These are phyloP conservation scores for Eimeria tenella DNA, from an alignment of 169 alveolate genomes.

Conservation along the genomic window DNA sequence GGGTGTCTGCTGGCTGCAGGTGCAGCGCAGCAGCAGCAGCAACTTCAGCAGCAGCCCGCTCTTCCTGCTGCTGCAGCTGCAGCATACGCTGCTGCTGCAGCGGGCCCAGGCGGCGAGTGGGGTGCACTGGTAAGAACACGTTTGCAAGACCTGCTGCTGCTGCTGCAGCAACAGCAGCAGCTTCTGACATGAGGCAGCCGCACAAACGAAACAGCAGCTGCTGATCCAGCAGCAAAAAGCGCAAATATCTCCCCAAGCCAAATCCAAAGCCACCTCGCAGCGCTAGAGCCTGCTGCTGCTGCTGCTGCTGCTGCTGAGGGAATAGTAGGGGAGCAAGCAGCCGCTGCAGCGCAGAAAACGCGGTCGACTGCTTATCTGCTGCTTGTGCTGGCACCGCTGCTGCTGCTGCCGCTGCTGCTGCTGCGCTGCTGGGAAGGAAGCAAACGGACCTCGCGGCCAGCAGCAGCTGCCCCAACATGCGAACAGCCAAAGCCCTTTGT, in stretches of 20 bases:
- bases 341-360: slow-evolving; percentile 30
- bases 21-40: slow-evolving; percentile 65
- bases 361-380: neutral
- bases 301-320: slow-evolving; percentile 37
- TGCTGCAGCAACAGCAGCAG: slow-evolving; percentile 37
- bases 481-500: slow-evolving; percentile 80
- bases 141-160: slow-evolving; percentile 45
- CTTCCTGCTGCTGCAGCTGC: slow-evolving; percentile 64
- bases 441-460: slow-evolving; percentile 27
- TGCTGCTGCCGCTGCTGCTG: slow-evolving; percentile 10
- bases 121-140: slow-evolving; percentile 14
- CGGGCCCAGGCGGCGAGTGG: slow-evolving; percentile 22
- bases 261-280: slow-evolving; percentile 58
- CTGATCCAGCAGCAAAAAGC: slow-evolving; percentile 39
- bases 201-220: slow-evolving; percentile 54
- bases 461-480: slow-evolving; percentile 76
- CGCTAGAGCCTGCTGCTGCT: slow-evolving; percentile 36
- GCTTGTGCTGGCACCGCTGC: slow-evolving; percentile 7
- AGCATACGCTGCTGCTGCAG: slow-evolving; percentile 16
- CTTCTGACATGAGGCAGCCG: slow-evolving; percentile 1
- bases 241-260: neutral
- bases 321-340: neutral
- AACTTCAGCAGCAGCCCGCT: slow-evolving; percentile 32
- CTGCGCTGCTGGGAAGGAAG: neutral
- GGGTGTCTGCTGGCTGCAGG: slow-evolving; percentile 40